These are phyloP conservation scores for Blastomyces parvus DNA, from an alignment of 2,329 filamentous ascomycete genomes.

Conservation along the genomic window DNA sequence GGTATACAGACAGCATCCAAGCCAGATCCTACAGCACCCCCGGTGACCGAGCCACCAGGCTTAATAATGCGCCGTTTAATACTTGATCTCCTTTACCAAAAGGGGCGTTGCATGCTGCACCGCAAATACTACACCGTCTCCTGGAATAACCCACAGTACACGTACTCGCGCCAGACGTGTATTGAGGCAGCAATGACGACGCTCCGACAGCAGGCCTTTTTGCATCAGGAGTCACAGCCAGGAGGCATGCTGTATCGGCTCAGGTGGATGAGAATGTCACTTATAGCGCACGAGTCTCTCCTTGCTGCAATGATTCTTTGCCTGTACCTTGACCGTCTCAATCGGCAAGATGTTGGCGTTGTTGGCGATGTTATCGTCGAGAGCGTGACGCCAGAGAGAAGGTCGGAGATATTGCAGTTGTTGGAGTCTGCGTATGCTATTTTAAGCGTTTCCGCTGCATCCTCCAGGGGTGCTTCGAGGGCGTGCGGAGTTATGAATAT, in stretches of 20 bases:
- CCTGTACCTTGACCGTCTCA: slow-evolving; percentile 26
- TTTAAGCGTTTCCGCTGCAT: not conserved
- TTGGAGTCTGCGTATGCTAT: slow-evolving; percentile 10
- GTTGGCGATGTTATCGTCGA: too few relatives aligned
- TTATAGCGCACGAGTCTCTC: slow-evolving; percentile 53
- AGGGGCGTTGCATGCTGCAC: slow-evolving; percentile 80
- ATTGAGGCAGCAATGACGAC: slow-evolving; percentile 79
- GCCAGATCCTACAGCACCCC: not conserved
- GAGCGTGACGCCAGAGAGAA: not conserved
- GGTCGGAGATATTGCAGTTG: slow-evolving; percentile 9
- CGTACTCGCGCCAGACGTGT: slow-evolving; percentile 70
- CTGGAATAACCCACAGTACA: slow-evolving; percentile 66
- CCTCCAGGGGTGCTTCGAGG: not conserved
- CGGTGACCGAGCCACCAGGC: slow-evolving; percentile 40
- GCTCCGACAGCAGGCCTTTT: slow-evolving; percentile 63
- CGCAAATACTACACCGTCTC: slow-evolving; percentile 72
- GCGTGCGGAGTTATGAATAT: not conserved
- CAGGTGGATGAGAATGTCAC: slow-evolving; percentile 49
- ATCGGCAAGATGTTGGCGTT: not conserved
- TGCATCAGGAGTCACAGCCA: slow-evolving; percentile 51
- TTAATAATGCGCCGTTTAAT: slow-evolving; percentile 45
- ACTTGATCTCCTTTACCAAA: slow-evolving; percentile 51
- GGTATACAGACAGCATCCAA: slow-evolving; percentile 20
- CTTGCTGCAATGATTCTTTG: slow-evolving; percentile 54
- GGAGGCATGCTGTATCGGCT: slow-evolving; percentile 46